phyloP scores from a whole-genome alignment of 805 yeast genomes.

The Debaryomyces prosopidis region DNA sequence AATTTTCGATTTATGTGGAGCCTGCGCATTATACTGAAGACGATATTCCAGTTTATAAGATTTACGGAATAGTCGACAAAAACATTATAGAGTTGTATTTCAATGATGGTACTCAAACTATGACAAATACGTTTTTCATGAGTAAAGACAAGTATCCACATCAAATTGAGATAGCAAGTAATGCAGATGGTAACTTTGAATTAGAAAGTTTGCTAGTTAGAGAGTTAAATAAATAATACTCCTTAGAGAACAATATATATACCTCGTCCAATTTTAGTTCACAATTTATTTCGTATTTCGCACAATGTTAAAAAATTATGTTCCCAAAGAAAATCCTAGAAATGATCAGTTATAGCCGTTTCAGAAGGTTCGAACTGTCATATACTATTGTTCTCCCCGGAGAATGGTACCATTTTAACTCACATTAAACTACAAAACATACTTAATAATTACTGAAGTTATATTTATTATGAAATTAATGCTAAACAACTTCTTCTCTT shows the following conservation, averaged over 20 bases:
- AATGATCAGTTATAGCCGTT: no score
- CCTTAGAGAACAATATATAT: no score
- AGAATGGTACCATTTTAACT: no score
- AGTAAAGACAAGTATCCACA: slow-evolving; percentile 9
- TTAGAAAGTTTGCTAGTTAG: background rate
- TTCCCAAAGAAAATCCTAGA: no score
- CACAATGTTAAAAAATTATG: no score
- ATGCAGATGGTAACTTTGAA: background rate
- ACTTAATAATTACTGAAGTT: no score
- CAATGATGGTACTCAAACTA: slow-evolving; percentile 24
- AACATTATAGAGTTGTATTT: slow-evolving; percentile 29
- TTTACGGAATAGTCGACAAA: slow-evolving; percentile 28
- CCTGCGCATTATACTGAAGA: slow-evolving; percentile 13
- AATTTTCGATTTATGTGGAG: slow-evolving; percentile 19
- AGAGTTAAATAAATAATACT: background rate
- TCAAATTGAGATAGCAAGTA: background rate
- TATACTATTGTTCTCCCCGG: no score
- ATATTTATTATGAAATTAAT: no score
- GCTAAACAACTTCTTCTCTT: slow-evolving; percentile 7
- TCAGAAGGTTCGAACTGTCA: no score
- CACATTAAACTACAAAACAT: no score
- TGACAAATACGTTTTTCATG: slow-evolving; percentile 30
- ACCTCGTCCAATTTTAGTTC: no score
- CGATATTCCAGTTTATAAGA: slow-evolving; percentile 18
- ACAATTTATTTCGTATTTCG: no score